Percentiles rank a stretch among this genome's conserved stretches.
Evolutionary conservation across 2,329 filamentous ascomycete species (phyloP).

Genomic region (Graphilbum fragrans): DNA sequence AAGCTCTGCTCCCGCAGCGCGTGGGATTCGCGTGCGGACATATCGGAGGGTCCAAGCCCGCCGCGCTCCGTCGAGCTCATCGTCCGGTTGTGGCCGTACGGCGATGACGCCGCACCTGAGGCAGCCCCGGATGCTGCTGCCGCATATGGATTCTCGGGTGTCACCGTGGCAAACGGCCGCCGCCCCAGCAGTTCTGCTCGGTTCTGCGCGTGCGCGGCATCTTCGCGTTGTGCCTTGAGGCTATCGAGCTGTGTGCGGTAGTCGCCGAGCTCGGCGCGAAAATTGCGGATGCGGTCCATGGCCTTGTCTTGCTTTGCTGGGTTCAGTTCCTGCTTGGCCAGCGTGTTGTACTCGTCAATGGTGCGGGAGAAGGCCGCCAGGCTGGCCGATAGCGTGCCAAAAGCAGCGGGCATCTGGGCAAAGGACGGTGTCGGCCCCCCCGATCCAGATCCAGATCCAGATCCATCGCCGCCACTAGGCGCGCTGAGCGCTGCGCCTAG

Average conservation of each 20-base stretch:
- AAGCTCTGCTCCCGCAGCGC: conserved; percentile 85
- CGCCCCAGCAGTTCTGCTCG: conserved; percentile 75
- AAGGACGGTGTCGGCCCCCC: conserved; percentile 17
- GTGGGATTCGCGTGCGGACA: conserved; percentile 56
- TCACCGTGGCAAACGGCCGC: conserved; percentile 64
- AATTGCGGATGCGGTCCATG: conserved; percentile 71
- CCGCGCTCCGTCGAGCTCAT: conserved; percentile 25
- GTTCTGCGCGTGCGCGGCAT: conserved; percentile 52
- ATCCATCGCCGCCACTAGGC: conserved; percentile 2
- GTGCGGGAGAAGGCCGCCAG: conserved; percentile 67
- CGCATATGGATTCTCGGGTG: conserved; percentile 88
- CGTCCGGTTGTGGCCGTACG: conserved; percentile 24
- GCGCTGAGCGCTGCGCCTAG: conserved; percentile 16
- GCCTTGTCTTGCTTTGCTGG: conserved; percentile 88
- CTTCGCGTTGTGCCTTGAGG: conserved; percentile 66
- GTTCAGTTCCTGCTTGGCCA: conserved; percentile 81
- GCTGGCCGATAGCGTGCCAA: conserved; percentile 61
- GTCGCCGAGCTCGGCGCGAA: conserved; percentile 69
- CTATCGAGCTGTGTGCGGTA: conserved; percentile 68
- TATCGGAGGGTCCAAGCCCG: conserved; percentile 5
- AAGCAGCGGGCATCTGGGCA: conserved; percentile 25
- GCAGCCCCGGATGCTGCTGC: conserved; percentile 27
- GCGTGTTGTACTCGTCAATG: conserved; percentile 79
- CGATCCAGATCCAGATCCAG: no score
- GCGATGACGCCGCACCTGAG: conserved; percentile 14